A percentile compares a stretch with the other conserved stretches of the same genome.
phyloP scores from a whole-genome alignment of 2,329 filamentous ascomycete genomes.

The Cryphonectria carpinicola region DNA sequence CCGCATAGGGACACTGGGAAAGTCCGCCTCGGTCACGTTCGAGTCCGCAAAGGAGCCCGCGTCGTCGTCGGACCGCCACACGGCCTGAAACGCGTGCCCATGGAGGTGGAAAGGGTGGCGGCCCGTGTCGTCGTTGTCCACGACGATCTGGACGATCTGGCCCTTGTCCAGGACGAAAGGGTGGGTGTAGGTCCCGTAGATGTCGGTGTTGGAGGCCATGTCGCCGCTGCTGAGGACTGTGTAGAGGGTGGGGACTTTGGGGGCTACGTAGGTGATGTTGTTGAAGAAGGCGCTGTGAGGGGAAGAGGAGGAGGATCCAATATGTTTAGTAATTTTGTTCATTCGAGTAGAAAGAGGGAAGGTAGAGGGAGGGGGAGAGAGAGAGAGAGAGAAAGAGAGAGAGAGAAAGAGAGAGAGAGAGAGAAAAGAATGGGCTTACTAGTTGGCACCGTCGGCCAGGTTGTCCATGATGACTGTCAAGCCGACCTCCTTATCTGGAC shows the following conservation, averaged over 20 bases:
- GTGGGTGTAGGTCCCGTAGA: slow-evolving; percentile 71
- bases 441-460: slow-evolving; percentile 68
- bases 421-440: slow-evolving; percentile 47
- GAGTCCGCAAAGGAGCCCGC: slow-evolving; percentile 54
- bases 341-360: neutral
- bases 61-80: slow-evolving; percentile 63
- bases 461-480: slow-evolving; percentile 70
- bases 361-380: too few relatives aligned
- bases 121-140: slow-evolving; percentile 76
- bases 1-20: slow-evolving; percentile 62
- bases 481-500: slow-evolving; percentile 66
- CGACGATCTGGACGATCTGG: slow-evolving; percentile 71
- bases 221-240: slow-evolving; percentile 69
- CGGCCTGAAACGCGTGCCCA: slow-evolving; percentile 73
- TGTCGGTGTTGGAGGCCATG: slow-evolving; percentile 56
- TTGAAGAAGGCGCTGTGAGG: slow-evolving; percentile 65
- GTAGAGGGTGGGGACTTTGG: slow-evolving; percentile 81
- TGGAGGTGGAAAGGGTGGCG: slow-evolving; percentile 81
- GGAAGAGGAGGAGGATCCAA: slow-evolving; percentile 11
- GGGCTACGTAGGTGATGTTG: slow-evolving; percentile 73
- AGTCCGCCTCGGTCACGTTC: slow-evolving; percentile 49
- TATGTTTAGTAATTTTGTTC: neutral
- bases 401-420: too few relatives aligned
- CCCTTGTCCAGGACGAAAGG: slow-evolving; percentile 69
- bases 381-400: too few relatives aligned